Base-by-base conservation (phyloP, 805 yeast genomes). In the Candida boidinii region DNA sequence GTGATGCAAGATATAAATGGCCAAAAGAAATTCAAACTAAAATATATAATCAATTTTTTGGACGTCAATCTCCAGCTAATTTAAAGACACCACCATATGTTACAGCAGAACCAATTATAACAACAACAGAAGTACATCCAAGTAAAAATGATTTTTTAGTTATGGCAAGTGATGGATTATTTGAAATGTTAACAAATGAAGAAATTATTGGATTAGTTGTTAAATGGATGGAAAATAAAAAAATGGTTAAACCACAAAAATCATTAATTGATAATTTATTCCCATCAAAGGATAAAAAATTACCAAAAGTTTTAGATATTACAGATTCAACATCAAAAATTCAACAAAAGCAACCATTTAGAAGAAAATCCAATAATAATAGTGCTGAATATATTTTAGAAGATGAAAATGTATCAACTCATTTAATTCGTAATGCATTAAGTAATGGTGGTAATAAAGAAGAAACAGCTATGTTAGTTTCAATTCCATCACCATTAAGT, bases 1-100 rank as follows among this genome's bases (percentile, higher is more conserved):
- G 98, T 30, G 98, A 92, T 56, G 94, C 95, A 38, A 72, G 96
- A 39, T 92, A 86, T 53, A 92, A 92, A 53, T 70, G 94, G 66
- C 74, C 87, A 11, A 56, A 53, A 9, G 75, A 78, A 16, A 70
- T 85, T 36, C 96, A 94, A 48, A 79, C 79, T 30, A 61, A 68
- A 37, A 68, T 83, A 17, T 79, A 84, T 45, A 69, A 79, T 39
- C 78, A 77, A 46, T 79, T 87, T 44, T 88, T 90, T 53, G 94
- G 95, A 23, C 71, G 90, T 51, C 60, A 71, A 37, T 72, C 83
- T 17, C 94, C 94, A 21, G 72, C 73, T 33, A 72, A 75, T 44
- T 68, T 85, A 39, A 65, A 76, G 38, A 80, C 96, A 2, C 98
- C 98, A 3, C 98, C 98, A 0, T 92, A 92, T 54, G 96, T 92